Percentiles rank a stretch among this genome's conserved stretches.
These are phyloP conservation scores for Prillingera fragicola DNA, from an alignment of 1,284 basidiomycete species.

Conservation along the genomic window DNA sequence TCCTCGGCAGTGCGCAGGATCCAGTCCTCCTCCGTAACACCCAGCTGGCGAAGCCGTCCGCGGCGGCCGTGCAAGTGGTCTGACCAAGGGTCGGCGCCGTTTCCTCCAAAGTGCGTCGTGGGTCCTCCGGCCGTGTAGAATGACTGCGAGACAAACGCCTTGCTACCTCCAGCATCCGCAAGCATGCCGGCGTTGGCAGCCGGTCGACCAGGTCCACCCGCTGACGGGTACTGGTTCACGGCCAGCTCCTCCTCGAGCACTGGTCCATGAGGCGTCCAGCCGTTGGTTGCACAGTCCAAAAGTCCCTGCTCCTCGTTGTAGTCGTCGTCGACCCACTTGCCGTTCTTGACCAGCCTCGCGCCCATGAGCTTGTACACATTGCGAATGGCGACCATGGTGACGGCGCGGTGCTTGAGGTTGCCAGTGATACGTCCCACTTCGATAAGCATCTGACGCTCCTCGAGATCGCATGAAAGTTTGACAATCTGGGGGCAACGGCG, in stretches of 20 bases:
- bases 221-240: slow-evolving; percentile 26
- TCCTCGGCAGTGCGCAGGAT: slow-evolving; percentile 70
- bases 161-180: slow-evolving; percentile 46
- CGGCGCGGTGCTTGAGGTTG: slow-evolving; percentile 81
- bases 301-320: slow-evolving; percentile 83
- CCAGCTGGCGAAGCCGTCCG: slow-evolving; percentile 53
- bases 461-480: slow-evolving; percentile 78
- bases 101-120: slow-evolving; percentile 76
- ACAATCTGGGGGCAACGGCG: slow-evolving; percentile 81
- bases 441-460: slow-evolving; percentile 89
- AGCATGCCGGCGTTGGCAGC: slow-evolving; percentile 16
- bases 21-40: slow-evolving; percentile 80
- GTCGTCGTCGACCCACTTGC: slow-evolving; percentile 86
- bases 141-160: slow-evolving; percentile 37
- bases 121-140: slow-evolving; percentile 77
- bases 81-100: slow-evolving; percentile 75
- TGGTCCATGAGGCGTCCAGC: slow-evolving; percentile 65
- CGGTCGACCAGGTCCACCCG: slow-evolving; percentile 31
- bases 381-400: slow-evolving; percentile 85
- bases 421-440: slow-evolving; percentile 77
- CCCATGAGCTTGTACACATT: slow-evolving; percentile 95
- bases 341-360: slow-evolving; percentile 78
- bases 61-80: slow-evolving; percentile 65
- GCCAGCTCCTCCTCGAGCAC: slow-evolving; percentile 67
- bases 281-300: slow-evolving; percentile 63